These are phyloP conservation scores for Arthrinium phaeospermum DNA, from an alignment of 2,329 filamentous ascomycete species.

Conservation along the genomic window DNA sequence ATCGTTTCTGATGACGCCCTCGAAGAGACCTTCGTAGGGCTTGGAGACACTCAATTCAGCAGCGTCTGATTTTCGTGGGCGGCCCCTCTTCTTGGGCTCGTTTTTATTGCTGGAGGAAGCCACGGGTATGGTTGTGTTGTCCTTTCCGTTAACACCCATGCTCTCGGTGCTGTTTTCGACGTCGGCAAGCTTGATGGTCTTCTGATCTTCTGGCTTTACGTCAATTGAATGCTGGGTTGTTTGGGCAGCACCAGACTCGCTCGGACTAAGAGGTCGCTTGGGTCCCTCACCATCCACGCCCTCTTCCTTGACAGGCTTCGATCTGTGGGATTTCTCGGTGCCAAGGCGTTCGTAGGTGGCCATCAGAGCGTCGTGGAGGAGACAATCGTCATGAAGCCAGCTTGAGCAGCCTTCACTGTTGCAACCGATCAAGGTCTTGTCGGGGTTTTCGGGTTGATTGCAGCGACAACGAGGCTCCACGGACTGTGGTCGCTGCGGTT, in stretches of 20 bases:
- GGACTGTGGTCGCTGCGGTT: slow-evolving; percentile 44
- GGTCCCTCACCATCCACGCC: slow-evolving; percentile 46
- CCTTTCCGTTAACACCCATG: slow-evolving; percentile 36
- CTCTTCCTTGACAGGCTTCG: slow-evolving; percentile 43
- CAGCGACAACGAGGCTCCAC: slow-evolving; percentile 64
- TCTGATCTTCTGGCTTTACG: slow-evolving; percentile 51
- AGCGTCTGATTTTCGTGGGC: slow-evolving; percentile 46
- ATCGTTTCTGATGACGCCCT: slow-evolving; percentile 55
- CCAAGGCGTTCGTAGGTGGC: slow-evolving; percentile 57
- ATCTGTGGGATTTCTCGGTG: slow-evolving; percentile 54
- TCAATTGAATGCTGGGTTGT: slow-evolving; percentile 57
- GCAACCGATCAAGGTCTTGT: slow-evolving; percentile 65
- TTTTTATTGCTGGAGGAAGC: slow-evolving; percentile 26
- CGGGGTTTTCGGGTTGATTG: slow-evolving; percentile 65
- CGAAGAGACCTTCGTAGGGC: slow-evolving; percentile 59
- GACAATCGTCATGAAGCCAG: slow-evolving; percentile 69
- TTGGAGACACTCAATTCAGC: slow-evolving; percentile 42
- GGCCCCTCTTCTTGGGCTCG: slow-evolving; percentile 40
- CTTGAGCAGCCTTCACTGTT: slow-evolving; percentile 58
- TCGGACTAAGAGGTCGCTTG: slow-evolving; percentile 56
- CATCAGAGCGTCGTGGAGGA: slow-evolving; percentile 60
- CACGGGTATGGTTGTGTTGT: slow-evolving; percentile 45
- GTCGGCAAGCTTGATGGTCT: slow-evolving; percentile 41
- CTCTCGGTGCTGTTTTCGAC: slow-evolving; percentile 34
- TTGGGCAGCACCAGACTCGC: slow-evolving; percentile 55